Evolutionary conservation across 768 basidiomycete species (phyloP).

Genomic region (Peribolospora kevripleyi): DNA sequence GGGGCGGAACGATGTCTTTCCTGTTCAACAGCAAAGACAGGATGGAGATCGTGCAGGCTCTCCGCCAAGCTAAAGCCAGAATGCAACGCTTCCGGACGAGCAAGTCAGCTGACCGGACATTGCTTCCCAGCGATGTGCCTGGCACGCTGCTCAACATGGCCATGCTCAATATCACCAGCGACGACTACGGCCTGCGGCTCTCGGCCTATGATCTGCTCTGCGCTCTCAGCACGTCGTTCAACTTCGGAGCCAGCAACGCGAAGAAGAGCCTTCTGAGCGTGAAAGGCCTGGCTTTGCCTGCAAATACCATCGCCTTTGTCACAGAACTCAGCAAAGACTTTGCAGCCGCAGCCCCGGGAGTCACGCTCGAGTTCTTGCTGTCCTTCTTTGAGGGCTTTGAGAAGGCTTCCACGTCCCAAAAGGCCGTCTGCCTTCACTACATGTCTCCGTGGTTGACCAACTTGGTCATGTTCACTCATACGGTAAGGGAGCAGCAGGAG

Average conservation of each 20-base stretch:
- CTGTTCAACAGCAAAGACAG: too few relatives aligned
- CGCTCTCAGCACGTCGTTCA: conserved; percentile 45
- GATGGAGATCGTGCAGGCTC: too few relatives aligned
- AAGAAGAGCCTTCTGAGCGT: background rate
- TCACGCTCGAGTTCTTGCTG: conserved; percentile 10
- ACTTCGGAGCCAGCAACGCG: conserved; percentile 24
- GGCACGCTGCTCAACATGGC: conserved; percentile 63
- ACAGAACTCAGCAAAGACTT: conserved; percentile 43
- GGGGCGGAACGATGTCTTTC: too few relatives aligned
- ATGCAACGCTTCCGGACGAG: too few relatives aligned
- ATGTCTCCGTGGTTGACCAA: conserved; percentile 77
- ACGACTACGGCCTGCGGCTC: conserved; percentile 49
- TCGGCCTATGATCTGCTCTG: conserved; percentile 59
- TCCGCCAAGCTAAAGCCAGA: too few relatives aligned
- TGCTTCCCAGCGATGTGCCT: conserved; percentile 59
- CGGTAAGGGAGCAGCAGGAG: conserved; percentile 41
- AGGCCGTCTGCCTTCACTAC: conserved; percentile 52
- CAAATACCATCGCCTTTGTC: conserved; percentile 38
- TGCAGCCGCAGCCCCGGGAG: conserved; percentile 21
- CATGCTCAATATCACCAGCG: conserved; percentile 46
- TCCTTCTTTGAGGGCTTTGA: conserved; percentile 38
- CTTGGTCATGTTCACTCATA: conserved; percentile 42
- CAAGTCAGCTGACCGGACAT: conserved; percentile 30
- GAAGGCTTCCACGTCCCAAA: conserved; percentile 27
- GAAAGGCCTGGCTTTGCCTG: conserved; percentile 44